phyloP scores from a whole-genome alignment of 306 rosid genomes.

The Styphnolobium japonicum region DNA sequence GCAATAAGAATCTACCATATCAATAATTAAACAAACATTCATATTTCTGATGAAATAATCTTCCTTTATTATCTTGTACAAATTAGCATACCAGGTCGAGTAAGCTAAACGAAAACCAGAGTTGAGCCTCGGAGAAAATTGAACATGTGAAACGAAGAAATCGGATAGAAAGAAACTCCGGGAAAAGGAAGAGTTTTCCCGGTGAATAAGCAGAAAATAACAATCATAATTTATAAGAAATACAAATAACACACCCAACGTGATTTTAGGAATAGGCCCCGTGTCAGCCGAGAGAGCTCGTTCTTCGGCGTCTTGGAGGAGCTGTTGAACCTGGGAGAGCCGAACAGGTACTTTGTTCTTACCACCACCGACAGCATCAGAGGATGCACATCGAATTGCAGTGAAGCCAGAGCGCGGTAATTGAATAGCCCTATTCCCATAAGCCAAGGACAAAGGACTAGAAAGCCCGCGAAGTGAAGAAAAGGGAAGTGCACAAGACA shows the following conservation, averaged over 20 bases:
- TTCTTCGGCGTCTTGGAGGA: constrained; percentile 75
- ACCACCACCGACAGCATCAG: constrained; percentile 23
- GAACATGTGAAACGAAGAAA: not conserved
- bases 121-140: not conserved
- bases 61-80: too few species aligned
- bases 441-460: not conserved
- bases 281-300: constrained; percentile 55
- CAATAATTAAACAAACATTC: too few species aligned
- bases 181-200: too few species aligned
- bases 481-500: constrained; percentile 26
- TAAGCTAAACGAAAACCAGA: too few species aligned
- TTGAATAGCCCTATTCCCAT: not conserved
- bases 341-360: constrained; percentile 73
- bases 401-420: constrained; percentile 22
- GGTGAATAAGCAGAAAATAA: too few species aligned
- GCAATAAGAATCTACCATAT: too few species aligned
- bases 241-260: constrained; percentile 51
- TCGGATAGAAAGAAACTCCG: too few species aligned
- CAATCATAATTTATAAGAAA: not conserved
- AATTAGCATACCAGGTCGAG: too few species aligned
- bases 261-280: constrained; percentile 73
- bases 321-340: constrained; percentile 75
- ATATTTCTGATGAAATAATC: too few species aligned
- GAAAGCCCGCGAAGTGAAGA: constrained; percentile 26
- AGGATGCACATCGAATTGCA: constrained; percentile 54